These are phyloP conservation scores for Jaltomata sinuosa DNA, from an alignment of 257 asterid species.

Conservation along the genomic window DNA sequence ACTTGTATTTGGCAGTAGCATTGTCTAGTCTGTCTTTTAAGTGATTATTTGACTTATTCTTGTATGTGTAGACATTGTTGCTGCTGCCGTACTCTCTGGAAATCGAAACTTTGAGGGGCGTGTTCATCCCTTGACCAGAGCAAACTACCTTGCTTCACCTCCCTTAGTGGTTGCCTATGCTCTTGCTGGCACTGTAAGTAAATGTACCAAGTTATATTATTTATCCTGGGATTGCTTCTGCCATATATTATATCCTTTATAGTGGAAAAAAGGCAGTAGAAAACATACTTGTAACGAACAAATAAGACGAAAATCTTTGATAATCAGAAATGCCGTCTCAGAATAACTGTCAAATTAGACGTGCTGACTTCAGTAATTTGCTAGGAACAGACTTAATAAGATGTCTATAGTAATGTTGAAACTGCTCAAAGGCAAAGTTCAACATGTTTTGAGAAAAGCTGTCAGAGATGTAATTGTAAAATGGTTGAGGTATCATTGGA, in stretches of 20 bases:
- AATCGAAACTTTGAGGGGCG: slow-evolving; percentile 95
- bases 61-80: slow-evolving; percentile 62
- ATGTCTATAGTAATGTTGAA: background rate
- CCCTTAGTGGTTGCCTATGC: slow-evolving; percentile 98
- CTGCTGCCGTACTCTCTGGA: slow-evolving; percentile 96
- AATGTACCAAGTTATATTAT: background rate
- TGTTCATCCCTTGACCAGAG: slow-evolving; percentile 89
- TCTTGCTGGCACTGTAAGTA: slow-evolving; percentile 91
- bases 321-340: background rate
- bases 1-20: background rate
- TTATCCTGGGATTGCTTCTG: background rate
- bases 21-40: background rate
- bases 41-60: background rate
- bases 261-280: background rate
- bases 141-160: slow-evolving; percentile 96
- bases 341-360: background rate
- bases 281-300: background rate
- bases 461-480: background rate
- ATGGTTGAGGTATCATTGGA: background rate
- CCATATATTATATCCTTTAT: background rate
- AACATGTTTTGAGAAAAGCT: background rate
- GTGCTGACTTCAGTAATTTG: too few relatives aligned
- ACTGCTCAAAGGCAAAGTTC: background rate
- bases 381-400: background rate
- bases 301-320: background rate